Conservation (phyloP, 2,329 filamentous ascomycete genomes). For the Colletotrichum camelliae region DNA sequence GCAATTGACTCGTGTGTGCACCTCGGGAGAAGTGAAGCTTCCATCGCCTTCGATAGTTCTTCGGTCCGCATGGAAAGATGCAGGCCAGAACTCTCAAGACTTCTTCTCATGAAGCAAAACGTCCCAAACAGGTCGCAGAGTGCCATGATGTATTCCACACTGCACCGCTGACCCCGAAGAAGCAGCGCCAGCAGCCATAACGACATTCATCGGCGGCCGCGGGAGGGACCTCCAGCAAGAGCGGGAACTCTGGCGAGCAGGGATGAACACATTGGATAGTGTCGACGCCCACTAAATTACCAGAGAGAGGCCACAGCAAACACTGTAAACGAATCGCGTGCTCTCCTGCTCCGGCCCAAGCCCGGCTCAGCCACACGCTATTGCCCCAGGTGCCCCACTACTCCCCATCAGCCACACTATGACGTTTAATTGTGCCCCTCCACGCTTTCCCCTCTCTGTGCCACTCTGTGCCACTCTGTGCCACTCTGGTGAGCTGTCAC, state of each 20-base stretch:
- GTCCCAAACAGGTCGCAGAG: neutral
- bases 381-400: neutral
- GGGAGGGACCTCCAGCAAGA: neutral
- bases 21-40: neutral
- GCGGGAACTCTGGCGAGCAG: neutral
- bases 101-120: neutral
- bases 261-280: neutral
- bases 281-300: neutral
- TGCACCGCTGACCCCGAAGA: neutral
- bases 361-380: neutral
- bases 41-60: neutral
- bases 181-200: neutral
- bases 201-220: neutral
- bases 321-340: neutral
- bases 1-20: neutral
- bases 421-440: constrained; percentile 5
- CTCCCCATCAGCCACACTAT: constrained; percentile 6
- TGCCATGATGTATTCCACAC: neutral
- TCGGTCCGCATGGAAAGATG: neutral
- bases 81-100: neutral
- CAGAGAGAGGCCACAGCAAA: neutral
- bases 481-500: neutral
- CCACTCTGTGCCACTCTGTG: neutral
- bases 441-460: constrained; percentile 3
- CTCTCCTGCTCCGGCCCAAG: neutral